Percentiles rank a stretch among this genome's conserved stretches.
phyloP scores from a whole-genome alignment of 352 stramenopile genomes.

The Peronospora tabacina region DNA sequence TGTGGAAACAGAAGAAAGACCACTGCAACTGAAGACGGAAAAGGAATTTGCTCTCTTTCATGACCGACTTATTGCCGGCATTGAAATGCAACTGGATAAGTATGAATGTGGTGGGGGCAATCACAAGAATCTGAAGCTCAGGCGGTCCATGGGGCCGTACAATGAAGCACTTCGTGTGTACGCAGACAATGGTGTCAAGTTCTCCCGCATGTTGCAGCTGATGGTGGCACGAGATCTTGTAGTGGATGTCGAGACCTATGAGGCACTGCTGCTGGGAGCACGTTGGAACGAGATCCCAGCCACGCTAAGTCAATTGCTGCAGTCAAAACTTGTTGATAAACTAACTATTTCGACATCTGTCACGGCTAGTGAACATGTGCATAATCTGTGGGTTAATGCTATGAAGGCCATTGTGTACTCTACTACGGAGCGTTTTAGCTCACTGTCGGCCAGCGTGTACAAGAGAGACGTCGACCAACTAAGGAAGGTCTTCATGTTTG shows the following conservation, averaged over 20 bases:
- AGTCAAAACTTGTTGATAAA: slow-evolving; percentile 38
- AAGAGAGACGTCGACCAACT: slow-evolving; percentile 39
- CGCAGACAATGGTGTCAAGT: slow-evolving; percentile 45
- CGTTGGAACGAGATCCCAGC: slow-evolving; percentile 60
- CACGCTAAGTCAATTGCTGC: slow-evolving; percentile 47
- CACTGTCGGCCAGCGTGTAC: slow-evolving; percentile 33
- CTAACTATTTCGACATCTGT: slow-evolving; percentile 15
- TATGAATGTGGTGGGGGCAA: slow-evolving; percentile 30
- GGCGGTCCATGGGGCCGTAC: slow-evolving; percentile 36
- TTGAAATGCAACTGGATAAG: slow-evolving; percentile 38
- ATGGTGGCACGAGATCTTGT: slow-evolving; percentile 49
- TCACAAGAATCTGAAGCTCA: slow-evolving; percentile 4
- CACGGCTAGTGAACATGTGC: slow-evolving; percentile 32
- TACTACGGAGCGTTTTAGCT: slow-evolving; percentile 48
- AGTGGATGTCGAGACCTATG: slow-evolving; percentile 50
- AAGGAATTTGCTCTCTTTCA: slow-evolving; percentile 46
- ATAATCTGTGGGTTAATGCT: slow-evolving; percentile 43
- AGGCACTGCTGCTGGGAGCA: slow-evolving; percentile 49
- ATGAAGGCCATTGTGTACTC: slow-evolving; percentile 63
- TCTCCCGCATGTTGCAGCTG: slow-evolving; percentile 45
- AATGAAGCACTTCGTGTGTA: slow-evolving; percentile 59
- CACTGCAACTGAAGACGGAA: slow-evolving; percentile 51
- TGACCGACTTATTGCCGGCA: slow-evolving; percentile 28
- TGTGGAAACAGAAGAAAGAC: slow-evolving; percentile 42
- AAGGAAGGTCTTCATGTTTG: slow-evolving; percentile 45